Base-by-base conservation (phyloP, 306 rosid genomes). In the Prunus davidiana region DNA sequence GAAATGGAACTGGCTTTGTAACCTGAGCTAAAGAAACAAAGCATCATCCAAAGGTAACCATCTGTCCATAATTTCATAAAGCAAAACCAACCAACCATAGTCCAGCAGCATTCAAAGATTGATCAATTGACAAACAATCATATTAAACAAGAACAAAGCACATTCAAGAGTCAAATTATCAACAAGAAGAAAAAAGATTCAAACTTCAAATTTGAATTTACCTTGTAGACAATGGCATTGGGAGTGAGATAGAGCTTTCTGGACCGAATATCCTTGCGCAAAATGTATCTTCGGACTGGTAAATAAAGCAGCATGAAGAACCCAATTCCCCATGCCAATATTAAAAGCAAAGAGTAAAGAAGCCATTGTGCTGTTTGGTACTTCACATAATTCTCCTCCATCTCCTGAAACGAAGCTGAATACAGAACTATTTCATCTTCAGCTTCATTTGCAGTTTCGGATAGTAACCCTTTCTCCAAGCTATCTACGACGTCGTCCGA, bases 281-380 rank as follows among this genome's bases (percentile, higher is more conserved):
- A 87, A 72, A 92, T 77, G 72, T 82, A 86, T 76, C 96, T 85
- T 66, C 96, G 82, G 18, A 94, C 74, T 0, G 97, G 97, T 10
- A 92, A 62, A 85, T 94, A 92, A 24, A 94, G 79, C 84, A 94
- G 62, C 98, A 95, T 90, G 41, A 95, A 81, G 15, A 95, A 22
- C 1, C 97, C 98, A 73, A 95, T 76, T 49, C 98, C 98, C 96
- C 93, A 95, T 7, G 96, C 98, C 69, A 95, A 70, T 25, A 95
- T 61, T 68, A 95, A 71, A 75, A 92, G 83, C 32, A 82, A 46
- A 2, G 96, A 95, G 86, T 90, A 92, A 15, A 95, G 86, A 57
- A 92, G 85, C 98, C 96, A 95, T 45, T 79, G 90, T 15, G 89
- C 76, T 2, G 97, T 92, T 30, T 86, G 88, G 75, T 80, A 88